Conservation (phyloP, 495 filamentous ascomycete genomes). For the Cercophora sp. region DNA sequence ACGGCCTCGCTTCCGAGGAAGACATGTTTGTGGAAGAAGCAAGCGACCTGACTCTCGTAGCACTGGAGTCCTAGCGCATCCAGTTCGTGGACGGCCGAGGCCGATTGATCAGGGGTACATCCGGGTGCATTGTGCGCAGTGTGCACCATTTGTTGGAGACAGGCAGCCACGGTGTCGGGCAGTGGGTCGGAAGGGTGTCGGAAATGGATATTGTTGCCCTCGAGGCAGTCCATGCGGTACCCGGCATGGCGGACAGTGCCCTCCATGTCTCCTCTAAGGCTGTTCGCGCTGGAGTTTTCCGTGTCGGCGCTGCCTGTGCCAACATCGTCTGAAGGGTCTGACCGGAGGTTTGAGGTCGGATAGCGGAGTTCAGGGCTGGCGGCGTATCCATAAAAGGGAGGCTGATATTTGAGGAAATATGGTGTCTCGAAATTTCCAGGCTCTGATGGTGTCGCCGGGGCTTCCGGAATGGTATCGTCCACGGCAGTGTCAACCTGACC, state of each 20-base stretch:
- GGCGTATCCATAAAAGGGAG: no score
- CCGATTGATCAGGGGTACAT: neutral
- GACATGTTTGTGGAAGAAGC: slow-evolving; percentile 1
- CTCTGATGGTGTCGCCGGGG: neutral
- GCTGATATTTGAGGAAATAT: no score
- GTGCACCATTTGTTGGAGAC: neutral
- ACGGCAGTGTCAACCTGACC: neutral
- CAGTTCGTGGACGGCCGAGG: slow-evolving; percentile 1
- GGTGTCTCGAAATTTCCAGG: neutral
- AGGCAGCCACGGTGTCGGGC: neutral
- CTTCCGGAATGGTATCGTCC: neutral
- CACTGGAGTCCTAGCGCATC: slow-evolving; percentile 3
- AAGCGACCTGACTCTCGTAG: slow-evolving; percentile 1
- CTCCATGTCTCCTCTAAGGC: neutral
- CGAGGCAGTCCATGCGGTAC: slow-evolving; percentile 1
- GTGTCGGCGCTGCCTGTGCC: neutral
- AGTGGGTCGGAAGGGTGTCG: neutral
- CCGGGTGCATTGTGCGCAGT: neutral
- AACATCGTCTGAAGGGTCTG: neutral
- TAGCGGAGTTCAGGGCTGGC: no score
- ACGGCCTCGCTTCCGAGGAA: neutral
- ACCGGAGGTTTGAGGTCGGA: neutral
- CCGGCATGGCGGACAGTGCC: slow-evolving; percentile 1
- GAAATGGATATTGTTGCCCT: neutral
- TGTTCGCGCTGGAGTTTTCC: neutral